Evolutionary conservation across 352 stramenopile species (phyloP).

Genomic region (Pythium monospermum): DNA sequence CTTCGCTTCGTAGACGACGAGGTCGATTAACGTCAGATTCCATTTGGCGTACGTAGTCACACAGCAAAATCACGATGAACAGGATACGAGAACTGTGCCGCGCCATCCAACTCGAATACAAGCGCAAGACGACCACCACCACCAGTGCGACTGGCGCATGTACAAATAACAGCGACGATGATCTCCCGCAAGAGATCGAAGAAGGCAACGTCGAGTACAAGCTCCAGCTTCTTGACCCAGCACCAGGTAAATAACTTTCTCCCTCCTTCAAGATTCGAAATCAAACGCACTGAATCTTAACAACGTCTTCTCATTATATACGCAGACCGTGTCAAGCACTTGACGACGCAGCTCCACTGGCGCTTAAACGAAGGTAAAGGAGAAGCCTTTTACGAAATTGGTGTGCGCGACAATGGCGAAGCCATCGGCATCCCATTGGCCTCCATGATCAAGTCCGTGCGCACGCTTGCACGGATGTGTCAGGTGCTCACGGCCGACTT

Average conservation of each 20-base stretch:
- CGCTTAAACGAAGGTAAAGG: slow-evolving; percentile 85
- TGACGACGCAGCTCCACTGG: slow-evolving; percentile 90
- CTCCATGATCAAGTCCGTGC: slow-evolving; percentile 66
- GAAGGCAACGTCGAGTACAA: slow-evolving; percentile 92
- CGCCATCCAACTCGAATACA: slow-evolving; percentile 18
- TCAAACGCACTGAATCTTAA: not conserved
- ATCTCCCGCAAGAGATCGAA: slow-evolving; percentile 75
- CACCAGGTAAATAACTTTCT: slow-evolving; percentile 40
- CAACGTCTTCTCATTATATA: not conserved
- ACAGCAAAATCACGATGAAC: slow-evolving; percentile 13
- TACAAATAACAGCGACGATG: too few relatives aligned
- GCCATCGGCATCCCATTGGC: slow-evolving; percentile 60
- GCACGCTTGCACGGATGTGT: slow-evolving; percentile 70
- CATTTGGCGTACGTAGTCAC: not conserved
- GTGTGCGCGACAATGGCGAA: slow-evolving; percentile 80
- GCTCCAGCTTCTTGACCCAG: slow-evolving; percentile 73
- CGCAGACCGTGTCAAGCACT: slow-evolving; percentile 69
- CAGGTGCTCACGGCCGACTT: slow-evolving; percentile 65
- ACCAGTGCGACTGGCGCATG: too few relatives aligned
- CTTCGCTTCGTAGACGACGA: not conserved
- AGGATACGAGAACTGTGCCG: slow-evolving; percentile 26
- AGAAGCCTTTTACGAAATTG: slow-evolving; percentile 83
- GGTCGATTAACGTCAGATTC: too few relatives aligned
- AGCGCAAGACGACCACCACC: slow-evolving; percentile 5
- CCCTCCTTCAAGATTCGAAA: not conserved